These are phyloP conservation scores for Heteromeles arbutifolia DNA, from an alignment of 306 rosid species.

Conservation along the genomic window DNA sequence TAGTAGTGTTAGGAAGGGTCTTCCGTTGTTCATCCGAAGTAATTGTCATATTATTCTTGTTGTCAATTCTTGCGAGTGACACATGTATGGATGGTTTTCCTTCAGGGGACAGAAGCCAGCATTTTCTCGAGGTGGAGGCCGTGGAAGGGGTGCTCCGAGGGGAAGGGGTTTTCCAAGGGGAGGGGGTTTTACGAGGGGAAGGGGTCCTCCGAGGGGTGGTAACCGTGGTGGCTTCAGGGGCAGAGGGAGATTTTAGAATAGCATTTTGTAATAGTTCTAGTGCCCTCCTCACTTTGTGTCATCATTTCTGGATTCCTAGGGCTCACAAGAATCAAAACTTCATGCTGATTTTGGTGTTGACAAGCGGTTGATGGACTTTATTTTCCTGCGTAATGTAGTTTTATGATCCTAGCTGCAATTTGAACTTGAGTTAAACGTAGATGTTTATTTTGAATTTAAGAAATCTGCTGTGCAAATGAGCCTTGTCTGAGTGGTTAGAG, in stretches of 20 bases:
- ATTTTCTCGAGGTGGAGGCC: slow-evolving; percentile 46
- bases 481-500: not conserved
- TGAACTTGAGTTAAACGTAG: not conserved
- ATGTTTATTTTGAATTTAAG: not conserved
- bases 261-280: slow-evolving; percentile 19
- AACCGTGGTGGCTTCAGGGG: slow-evolving; percentile 83
- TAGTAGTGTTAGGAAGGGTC: not conserved
- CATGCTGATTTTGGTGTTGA: slow-evolving; percentile 8
- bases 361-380: slow-evolving; percentile 18
- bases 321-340: slow-evolving; percentile 2
- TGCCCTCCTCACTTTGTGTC: slow-evolving; percentile 23
- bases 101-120: slow-evolving; percentile 63
- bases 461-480: not conserved
- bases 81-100: slow-evolving; percentile 14
- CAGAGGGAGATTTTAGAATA: slow-evolving; percentile 61
- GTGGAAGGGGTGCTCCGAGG: slow-evolving; percentile 47
- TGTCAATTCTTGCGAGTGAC: not conserved
- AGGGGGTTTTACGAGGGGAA: slow-evolving; percentile 61
- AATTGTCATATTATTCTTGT: not conserved
- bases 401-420: not conserved
- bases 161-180: slow-evolving; percentile 79
- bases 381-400: slow-evolving; percentile 15
- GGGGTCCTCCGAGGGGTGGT: slow-evolving; percentile 81
- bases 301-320: slow-evolving; percentile 20
- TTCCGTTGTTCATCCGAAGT: not conserved